Percentiles rank a stretch among this genome's conserved stretches.
Evolutionary conservation across 305 asterid species (phyloP).

Genomic region (Lippia alba): DNA sequence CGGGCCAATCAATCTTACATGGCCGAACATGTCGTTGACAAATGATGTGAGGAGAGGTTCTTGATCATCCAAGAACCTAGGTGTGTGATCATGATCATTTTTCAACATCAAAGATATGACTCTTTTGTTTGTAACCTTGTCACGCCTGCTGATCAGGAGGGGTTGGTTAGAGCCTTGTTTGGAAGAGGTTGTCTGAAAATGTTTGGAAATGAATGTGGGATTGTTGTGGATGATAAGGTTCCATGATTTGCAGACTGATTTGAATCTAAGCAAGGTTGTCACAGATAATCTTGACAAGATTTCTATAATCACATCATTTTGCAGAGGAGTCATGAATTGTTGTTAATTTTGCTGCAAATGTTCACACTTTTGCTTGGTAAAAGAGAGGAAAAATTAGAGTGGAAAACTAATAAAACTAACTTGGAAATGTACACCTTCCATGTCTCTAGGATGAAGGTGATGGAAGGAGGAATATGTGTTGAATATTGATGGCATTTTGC

Average conservation of each 20-base stretch:
- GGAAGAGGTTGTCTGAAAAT: slow-evolving; percentile 25
- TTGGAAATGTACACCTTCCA: slow-evolving; percentile 31
- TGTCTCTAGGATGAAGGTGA: slow-evolving; percentile 5
- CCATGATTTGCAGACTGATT: slow-evolving; percentile 56
- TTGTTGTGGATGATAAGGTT: slow-evolving; percentile 32
- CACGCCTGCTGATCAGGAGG: slow-evolving; percentile 50
- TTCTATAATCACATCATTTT: slow-evolving; percentile 53
- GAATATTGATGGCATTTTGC: background rate
- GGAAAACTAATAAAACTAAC: slow-evolving; percentile 9
- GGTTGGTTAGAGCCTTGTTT: background rate
- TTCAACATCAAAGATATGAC: slow-evolving; percentile 43
- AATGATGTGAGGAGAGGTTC: slow-evolving; percentile 36
- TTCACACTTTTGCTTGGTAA: background rate
- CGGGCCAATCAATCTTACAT: slow-evolving; percentile 57
- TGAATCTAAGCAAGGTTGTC: slow-evolving; percentile 49
- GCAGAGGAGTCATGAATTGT: slow-evolving; percentile 42
- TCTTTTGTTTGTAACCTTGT: slow-evolving; percentile 44
- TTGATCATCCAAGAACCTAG: slow-evolving; percentile 41
- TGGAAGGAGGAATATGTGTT: background rate
- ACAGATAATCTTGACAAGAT: slow-evolving; percentile 51
- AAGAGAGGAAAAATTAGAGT: background rate
- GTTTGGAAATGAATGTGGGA: slow-evolving; percentile 42
- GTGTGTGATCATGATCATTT: slow-evolving; percentile 19
- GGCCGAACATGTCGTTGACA: slow-evolving; percentile 53
- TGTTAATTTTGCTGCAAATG: background rate